Base-by-base conservation (phyloP, 2,329 filamentous ascomycete species). In the Ascochyta fabae region DNA sequence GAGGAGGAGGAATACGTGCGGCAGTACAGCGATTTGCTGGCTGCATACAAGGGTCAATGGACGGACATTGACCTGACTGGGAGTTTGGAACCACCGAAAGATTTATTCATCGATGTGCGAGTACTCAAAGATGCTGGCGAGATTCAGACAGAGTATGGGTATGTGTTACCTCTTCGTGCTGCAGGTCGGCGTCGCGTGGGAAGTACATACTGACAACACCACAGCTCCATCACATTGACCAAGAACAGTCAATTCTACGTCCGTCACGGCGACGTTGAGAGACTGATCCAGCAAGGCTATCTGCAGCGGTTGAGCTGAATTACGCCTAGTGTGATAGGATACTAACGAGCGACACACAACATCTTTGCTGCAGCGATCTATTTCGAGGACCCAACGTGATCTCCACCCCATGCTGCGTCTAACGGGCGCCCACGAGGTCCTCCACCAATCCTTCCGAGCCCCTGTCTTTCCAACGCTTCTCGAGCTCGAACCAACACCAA, bases 171-270 rank as follows among this genome's bases (percentile, higher is more conserved):
- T 49, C n/a, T 43, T 16, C n/a, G 22, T 33, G 31, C 38, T 19
- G 4, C 5, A 6, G 24, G 24, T 26, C 19, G 19, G 19, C 6
- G 5, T 24, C 24, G 9, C 27, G 33, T 10, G 22, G 19, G 7
- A n/a, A 19, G 19, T 19, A 22, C 3, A 19, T 16, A 38, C 48
- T 56, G 23, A 56, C 16, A 19, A 9, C 4, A 10, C 27, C 22
- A 31, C 66, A 96, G 92, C 15, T 91, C 93, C 12, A 97, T 99
- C 68, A 98, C 90, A 57, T 83, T 99, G 79, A 96, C 92, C 34
- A 98, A 96, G 78, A 98, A 99, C 77, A 97, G 93, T 70, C 95
- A 99, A 73, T 96, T 99, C 72, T 98, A 96, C 71, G 95, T 99
- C 35, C 86, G 94, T 42, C 92, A 97, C 71, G 94, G 92, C 23